These are phyloP conservation scores for Citeromyces hawaiiensis DNA, from an alignment of 1,139 yeast genomes.

Conservation along the genomic window DNA sequence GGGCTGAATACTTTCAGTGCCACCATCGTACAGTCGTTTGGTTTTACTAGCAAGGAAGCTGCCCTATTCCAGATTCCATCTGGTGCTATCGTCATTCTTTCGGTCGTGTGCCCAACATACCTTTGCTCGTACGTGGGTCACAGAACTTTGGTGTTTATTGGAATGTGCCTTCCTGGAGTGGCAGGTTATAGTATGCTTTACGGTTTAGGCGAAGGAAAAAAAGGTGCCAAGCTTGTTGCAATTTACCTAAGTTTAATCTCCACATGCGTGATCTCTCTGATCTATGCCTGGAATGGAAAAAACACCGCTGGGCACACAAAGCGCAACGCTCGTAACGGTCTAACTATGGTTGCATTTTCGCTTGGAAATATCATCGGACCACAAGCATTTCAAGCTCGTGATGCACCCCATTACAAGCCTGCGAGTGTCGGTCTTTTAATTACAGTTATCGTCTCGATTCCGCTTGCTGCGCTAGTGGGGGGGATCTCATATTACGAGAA, in stretches of 20 bases:
- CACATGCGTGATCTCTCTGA: slow-evolving; percentile 11
- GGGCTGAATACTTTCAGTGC: slow-evolving; percentile 9
- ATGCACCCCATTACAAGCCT: slow-evolving; percentile 28
- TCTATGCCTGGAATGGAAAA: slow-evolving; percentile 16
- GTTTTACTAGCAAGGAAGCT: slow-evolving; percentile 25
- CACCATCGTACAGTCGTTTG: slow-evolving; percentile 18
- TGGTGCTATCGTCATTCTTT: slow-evolving; percentile 22
- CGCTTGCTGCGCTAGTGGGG: slow-evolving; percentile 13
- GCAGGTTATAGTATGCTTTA: slow-evolving; percentile 3
- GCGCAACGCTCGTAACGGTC: slow-evolving; percentile 25
- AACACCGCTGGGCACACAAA: slow-evolving; percentile 34
- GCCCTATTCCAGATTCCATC: slow-evolving; percentile 34
- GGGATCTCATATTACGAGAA: slow-evolving; percentile 17
- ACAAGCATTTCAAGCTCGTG: slow-evolving; percentile 25
- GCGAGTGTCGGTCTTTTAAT: slow-evolving; percentile 26
- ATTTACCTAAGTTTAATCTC: slow-evolving; percentile 10
- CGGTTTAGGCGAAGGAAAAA: slow-evolving; percentile 2
- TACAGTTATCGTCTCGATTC: slow-evolving; percentile 23
- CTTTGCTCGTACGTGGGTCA: slow-evolving; percentile 2
- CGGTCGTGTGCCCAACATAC: slow-evolving; percentile 5
- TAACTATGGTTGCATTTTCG: slow-evolving; percentile 26
- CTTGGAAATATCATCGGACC: slow-evolving; percentile 34
- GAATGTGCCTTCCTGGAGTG: slow-evolving; percentile 3
- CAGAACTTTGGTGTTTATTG: slow-evolving; percentile 3
- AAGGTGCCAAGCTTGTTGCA: slow-evolving; percentile 7